Evolutionary conservation across 2,329 filamentous ascomycete genomes (phyloP).

Genomic region (Fusarium sp.): DNA sequence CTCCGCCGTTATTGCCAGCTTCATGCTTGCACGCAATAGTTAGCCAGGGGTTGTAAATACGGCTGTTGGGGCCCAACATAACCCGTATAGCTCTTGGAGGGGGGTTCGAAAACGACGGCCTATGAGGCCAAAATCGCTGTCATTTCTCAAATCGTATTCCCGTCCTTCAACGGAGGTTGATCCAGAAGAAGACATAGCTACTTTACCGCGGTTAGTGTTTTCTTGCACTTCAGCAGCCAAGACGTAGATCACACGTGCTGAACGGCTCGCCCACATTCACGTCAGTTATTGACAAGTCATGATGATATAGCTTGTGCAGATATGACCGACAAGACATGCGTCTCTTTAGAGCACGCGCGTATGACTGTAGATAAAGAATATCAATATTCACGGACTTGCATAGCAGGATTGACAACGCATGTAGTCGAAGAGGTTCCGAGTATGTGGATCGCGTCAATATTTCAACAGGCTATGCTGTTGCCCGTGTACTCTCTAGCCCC

Average conservation of each 20-base stretch:
- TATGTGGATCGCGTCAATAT: constrained; percentile 28
- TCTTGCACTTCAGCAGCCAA: constrained; percentile 28
- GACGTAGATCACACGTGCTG: constrained; percentile 40
- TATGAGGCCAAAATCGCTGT: constrained; percentile 6
- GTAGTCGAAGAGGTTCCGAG: constrained; percentile 26
- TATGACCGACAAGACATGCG: not conserved
- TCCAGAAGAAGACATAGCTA: constrained; percentile 12
- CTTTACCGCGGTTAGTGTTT: constrained; percentile 20
- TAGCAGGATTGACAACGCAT: not conserved
- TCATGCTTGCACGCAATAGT: constrained; percentile 25
- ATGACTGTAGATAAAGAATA: not conserved
- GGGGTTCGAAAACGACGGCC: not conserved
- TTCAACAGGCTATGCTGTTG: constrained; percentile 7
- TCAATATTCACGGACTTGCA: not conserved
- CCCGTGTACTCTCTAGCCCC: constrained; percentile 11
- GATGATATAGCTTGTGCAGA: not conserved
- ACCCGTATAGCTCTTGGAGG: constrained; percentile 1
- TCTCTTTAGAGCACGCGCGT: not conserved
- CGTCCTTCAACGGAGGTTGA: constrained; percentile 31
- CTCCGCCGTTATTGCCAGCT: constrained; percentile 28
- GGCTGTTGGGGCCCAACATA: constrained; percentile 21
- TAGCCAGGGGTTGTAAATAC: constrained; percentile 1
- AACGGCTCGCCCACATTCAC: constrained; percentile 36
- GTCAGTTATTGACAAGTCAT: constrained; percentile 20
- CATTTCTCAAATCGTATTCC: constrained; percentile 7